Base-by-base conservation (phyloP, 2,329 filamentous ascomycete species). In the Huntiella bhutanensis region DNA sequence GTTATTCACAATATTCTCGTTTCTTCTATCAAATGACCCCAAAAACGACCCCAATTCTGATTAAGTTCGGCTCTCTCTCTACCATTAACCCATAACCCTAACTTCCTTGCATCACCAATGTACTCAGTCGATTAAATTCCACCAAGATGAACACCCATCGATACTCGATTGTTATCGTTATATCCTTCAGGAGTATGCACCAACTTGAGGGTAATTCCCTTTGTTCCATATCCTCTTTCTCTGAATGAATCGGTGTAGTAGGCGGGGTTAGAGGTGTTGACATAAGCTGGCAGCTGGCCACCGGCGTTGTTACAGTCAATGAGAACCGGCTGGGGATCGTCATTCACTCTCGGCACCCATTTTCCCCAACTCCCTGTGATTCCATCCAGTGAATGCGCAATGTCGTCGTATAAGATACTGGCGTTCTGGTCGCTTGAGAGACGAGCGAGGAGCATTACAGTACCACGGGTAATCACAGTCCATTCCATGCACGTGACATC, bases 381-480 rank as follows among this genome's bases (percentile, higher is more conserved):
- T 16, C 48, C 48, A 16, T 49, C 48, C 10, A 49, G 44, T 15
- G 48, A 49, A 39, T 47, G 44, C 17, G 48, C 48, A 47, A 49
- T 49, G 8, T 49, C 48, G 11, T 49, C 37, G 36, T 49, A 49
- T 7, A 49, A 41, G n/a, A 49, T 41, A 33, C 44, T 47, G 41
- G 48, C 48, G 13, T 46, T 49, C 12, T 38, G 44, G 6, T 36
- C 28, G 12, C 44, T 38, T 22, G 35, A 28, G 4, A 49, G 44
- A 11, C 48, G 48, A 5, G 48, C 48, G 2, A 49, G 41, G 8
- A 49, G 44, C 41, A 49, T 49, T 5, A 44, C 41, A 5, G 44
- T 49, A 11, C 48, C 48, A 15, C 48, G 48, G n/a, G 48, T 49
- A 13, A 49, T 46, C 5, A 49, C 48, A 5, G 48, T 49, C 48